These are phyloP conservation scores for Pinguiococcus pyrenoidosus DNA, from an alignment of 108 stramenopile species.

Conservation along the genomic window DNA sequence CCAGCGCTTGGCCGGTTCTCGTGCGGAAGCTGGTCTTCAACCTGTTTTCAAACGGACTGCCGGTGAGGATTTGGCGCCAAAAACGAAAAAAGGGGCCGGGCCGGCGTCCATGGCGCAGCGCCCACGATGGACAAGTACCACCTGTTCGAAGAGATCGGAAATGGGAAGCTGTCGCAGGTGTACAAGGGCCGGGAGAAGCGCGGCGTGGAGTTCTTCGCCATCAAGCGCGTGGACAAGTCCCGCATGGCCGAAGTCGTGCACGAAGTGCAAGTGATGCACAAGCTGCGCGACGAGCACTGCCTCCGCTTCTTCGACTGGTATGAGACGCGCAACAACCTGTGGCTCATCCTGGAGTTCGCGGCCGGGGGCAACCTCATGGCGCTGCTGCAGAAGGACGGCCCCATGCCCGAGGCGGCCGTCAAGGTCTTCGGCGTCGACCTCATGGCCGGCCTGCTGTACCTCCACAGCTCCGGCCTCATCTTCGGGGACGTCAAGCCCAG, in stretches of 20 bases:
- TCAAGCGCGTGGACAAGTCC: slow-evolving; percentile 41
- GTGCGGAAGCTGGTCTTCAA: slow-evolving; percentile 6
- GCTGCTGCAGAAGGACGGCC: slow-evolving; percentile 32
- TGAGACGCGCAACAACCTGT: slow-evolving; percentile 48
- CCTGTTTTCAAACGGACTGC: slow-evolving; percentile 11
- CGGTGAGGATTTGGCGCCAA: too few species aligned
- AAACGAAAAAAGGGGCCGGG: neutral
- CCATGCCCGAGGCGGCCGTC: slow-evolving; percentile 31
- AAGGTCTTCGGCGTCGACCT: slow-evolving; percentile 39
- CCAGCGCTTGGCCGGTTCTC: neutral
- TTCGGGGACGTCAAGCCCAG: slow-evolving; percentile 41
- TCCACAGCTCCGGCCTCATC: slow-evolving; percentile 40
- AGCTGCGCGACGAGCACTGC: slow-evolving; percentile 29
- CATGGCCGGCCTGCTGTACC: slow-evolving; percentile 40
- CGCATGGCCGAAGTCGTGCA: slow-evolving; percentile 33
- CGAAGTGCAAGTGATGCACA: slow-evolving; percentile 46
- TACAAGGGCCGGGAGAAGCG: slow-evolving; percentile 49
- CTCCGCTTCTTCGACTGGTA: slow-evolving; percentile 47
- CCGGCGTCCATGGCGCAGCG: slow-evolving; percentile 5
- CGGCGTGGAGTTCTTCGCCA: slow-evolving; percentile 42
- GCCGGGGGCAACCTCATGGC: slow-evolving; percentile 36
- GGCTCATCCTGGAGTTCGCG: slow-evolving; percentile 45
- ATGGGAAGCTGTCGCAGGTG: slow-evolving; percentile 32
- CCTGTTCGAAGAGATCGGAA: slow-evolving; percentile 46
- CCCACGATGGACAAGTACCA: slow-evolving; percentile 56